Conservation (phyloP, 495 filamentous ascomycete genomes). For the Xylaria grammica region DNA sequence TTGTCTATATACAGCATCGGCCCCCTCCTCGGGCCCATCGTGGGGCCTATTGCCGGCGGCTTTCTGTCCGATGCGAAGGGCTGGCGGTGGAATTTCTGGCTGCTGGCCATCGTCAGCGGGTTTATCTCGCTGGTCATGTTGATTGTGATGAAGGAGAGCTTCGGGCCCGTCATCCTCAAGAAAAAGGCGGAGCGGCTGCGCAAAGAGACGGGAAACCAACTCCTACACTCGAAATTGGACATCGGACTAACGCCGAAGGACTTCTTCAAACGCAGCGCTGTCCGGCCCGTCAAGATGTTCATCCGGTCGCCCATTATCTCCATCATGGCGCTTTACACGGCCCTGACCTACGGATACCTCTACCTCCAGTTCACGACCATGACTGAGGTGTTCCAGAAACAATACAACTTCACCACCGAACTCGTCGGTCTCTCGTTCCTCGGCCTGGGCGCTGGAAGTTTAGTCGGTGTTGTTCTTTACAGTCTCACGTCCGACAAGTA, state of each 20-base stretch:
- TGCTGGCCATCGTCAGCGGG: constrained; percentile 54
- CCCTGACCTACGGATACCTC: constrained; percentile 73
- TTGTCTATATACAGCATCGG: constrained; percentile 59
- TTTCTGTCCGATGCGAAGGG: constrained; percentile 46
- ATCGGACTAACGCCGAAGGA: constrained; percentile 50
- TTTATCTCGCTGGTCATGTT: constrained; percentile 47
- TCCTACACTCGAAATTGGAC: constrained; percentile 57
- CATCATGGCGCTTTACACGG: constrained; percentile 67
- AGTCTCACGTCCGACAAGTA: constrained; percentile 41
- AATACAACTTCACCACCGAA: constrained; percentile 62
- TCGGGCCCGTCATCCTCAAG: constrained; percentile 40
- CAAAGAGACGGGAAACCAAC: constrained; percentile 51
- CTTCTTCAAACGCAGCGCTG: constrained; percentile 55
- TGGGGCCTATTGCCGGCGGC: constrained; percentile 61
- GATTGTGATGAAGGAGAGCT: constrained; percentile 47
- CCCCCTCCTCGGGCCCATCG: constrained; percentile 59
- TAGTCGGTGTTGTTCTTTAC: constrained; percentile 42
- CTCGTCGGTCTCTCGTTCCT: constrained; percentile 59
- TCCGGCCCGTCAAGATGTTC: constrained; percentile 61
- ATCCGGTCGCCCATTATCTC: constrained; percentile 66
- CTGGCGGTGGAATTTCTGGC: constrained; percentile 66
- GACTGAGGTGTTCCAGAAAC: constrained; percentile 59
- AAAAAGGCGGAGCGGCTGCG: constrained; percentile 38
- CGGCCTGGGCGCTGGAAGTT: constrained; percentile 49
- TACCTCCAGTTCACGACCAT: constrained; percentile 77